Conservation (phyloP, 2,329 filamentous ascomycete genomes). For the Pseudonectria buxi region DNA sequence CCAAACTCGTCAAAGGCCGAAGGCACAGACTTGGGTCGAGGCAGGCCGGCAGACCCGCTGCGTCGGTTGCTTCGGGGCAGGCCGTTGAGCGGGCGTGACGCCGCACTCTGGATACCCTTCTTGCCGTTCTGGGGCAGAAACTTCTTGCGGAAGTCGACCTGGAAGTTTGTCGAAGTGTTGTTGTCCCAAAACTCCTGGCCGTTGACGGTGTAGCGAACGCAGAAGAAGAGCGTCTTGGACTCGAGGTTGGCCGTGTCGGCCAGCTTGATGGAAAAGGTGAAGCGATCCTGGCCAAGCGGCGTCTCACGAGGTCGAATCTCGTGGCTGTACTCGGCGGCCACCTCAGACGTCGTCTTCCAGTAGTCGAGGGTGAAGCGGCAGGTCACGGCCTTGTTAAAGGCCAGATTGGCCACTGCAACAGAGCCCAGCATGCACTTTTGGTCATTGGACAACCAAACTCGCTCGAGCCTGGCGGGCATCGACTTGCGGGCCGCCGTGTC, state of each 20-base stretch:
- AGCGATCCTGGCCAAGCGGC: conserved; percentile 70
- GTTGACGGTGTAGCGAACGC: conserved; percentile 78
- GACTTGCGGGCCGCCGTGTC: conserved; percentile 47
- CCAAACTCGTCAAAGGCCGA: conserved; percentile 66
- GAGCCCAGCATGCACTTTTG: conserved; percentile 81
- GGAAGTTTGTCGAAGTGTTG: conserved; percentile 80
- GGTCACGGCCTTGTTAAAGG: conserved; percentile 83
- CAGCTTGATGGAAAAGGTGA: conserved; percentile 90
- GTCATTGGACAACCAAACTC: conserved; percentile 79
- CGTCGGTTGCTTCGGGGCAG: conserved; percentile 63
- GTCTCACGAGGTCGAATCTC: conserved; percentile 64
- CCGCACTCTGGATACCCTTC: conserved; percentile 43
- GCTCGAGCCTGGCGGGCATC: conserved; percentile 72
- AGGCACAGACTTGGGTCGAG: conserved; percentile 48
- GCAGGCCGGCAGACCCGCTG: conserved; percentile 30
- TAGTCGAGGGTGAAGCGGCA: conserved; percentile 94
- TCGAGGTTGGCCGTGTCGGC: conserved; percentile 88
- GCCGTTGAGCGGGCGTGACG: conserved; percentile 43
- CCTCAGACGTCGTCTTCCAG: conserved; percentile 97
- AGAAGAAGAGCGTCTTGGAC: conserved; percentile 86
- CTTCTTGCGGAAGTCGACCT: conserved; percentile 87
- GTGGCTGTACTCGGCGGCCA: conserved; percentile 78
- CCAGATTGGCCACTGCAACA: conserved; percentile 77
- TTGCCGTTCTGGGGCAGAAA: conserved; percentile 55
- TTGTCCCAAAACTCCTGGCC: conserved; percentile 94